These are phyloP conservation scores for Pichia sp. DNA, from an alignment of 1,139 yeast genomes.

Conservation along the genomic window DNA sequence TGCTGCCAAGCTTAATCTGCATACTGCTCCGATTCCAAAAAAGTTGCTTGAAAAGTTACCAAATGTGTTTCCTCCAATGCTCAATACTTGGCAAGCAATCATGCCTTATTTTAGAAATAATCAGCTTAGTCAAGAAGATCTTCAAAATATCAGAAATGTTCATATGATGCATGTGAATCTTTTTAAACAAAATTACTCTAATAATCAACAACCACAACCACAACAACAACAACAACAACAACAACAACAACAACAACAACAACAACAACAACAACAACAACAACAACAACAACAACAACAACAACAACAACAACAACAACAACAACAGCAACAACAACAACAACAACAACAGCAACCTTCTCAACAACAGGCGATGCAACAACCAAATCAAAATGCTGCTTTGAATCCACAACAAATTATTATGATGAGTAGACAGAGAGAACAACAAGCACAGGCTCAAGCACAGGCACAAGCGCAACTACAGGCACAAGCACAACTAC, in stretches of 20 bases:
- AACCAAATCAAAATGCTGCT: slow-evolving; percentile 20
- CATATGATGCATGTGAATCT: slow-evolving; percentile 53
- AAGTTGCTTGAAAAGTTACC: slow-evolving; percentile 67
- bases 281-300: slow-evolving; percentile 21
- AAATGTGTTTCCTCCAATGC: slow-evolving; percentile 65
- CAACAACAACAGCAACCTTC: not conserved
- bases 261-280: slow-evolving; percentile 23
- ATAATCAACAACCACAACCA: slow-evolving; percentile 16
- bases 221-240: slow-evolving; percentile 23
- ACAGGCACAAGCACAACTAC: slow-evolving; percentile 15
- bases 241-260: slow-evolving; percentile 25
- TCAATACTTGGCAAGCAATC: slow-evolving; percentile 78
- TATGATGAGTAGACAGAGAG: slow-evolving; percentile 27
- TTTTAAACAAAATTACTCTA: slow-evolving; percentile 30
- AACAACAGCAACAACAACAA: slow-evolving; percentile 3
- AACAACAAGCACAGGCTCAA: slow-evolving; percentile 12
- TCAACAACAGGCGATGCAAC: not conserved
- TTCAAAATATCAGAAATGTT: slow-evolving; percentile 54
- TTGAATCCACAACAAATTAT: slow-evolving; percentile 30
- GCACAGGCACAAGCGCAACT: slow-evolving; percentile 21
- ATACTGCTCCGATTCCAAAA: slow-evolving; percentile 69
- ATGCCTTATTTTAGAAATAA: slow-evolving; percentile 58
- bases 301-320: slow-evolving; percentile 13
- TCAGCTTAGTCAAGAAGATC: slow-evolving; percentile 47
- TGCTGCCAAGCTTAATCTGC: slow-evolving; percentile 34